phyloP scores from a whole-genome alignment of 148 eudicot genomes.

The Rhododendron kiyosumense region DNA sequence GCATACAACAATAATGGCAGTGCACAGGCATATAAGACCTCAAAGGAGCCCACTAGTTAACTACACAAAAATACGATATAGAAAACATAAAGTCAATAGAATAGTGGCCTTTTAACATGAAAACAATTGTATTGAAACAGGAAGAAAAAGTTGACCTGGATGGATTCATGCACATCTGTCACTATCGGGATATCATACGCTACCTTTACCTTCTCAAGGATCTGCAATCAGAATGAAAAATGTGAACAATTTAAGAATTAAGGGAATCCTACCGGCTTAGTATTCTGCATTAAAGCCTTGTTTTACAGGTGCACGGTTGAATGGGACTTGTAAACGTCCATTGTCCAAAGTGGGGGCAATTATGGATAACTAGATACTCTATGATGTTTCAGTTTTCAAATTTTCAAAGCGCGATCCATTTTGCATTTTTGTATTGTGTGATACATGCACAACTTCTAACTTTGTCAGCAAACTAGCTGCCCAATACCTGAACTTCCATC shows the following conservation, averaged over 20 bases:
- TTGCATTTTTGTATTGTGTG: not conserved
- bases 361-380: not conserved
- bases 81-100: not conserved
- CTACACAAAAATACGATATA: not conserved
- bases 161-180: conserved; percentile 88
- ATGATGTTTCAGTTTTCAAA: not conserved
- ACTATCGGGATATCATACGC: conserved; percentile 85
- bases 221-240: conserved; percentile 30
- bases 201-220: conserved; percentile 82
- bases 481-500: not conserved
- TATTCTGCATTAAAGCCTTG: not conserved
- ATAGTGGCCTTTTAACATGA: not conserved
- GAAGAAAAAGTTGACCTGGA: conserved; percentile 37
- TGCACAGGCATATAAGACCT: not conserved
- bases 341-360: not conserved
- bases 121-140: not conserved
- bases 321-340: not conserved
- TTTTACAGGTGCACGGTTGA: not conserved
- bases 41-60: not conserved
- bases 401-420: not conserved
- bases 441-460: not conserved
- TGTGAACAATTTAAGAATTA: not conserved
- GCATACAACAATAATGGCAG: not conserved
- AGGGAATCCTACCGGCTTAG: not conserved
- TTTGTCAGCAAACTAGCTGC: not conserved